Evolutionary conservation across 192 early-diverging fungal species (phyloP).

Genomic region (Bifiguratus adelaidae): DNA sequence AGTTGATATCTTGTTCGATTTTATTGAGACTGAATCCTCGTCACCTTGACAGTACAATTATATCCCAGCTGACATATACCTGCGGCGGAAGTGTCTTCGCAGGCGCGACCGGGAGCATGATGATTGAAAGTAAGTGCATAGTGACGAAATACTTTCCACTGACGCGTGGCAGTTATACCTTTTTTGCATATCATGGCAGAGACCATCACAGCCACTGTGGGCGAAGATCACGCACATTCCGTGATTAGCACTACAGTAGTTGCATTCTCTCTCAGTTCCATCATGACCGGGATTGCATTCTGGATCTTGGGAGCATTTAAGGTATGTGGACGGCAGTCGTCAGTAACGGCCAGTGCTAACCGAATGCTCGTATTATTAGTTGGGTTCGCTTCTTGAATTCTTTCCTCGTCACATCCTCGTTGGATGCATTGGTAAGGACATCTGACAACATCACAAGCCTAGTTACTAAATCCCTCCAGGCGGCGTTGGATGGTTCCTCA

Average conservation of each 20-base stretch:
- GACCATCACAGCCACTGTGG: conserved; percentile 48
- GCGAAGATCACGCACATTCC: conserved; percentile 41
- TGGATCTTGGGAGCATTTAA: conserved; percentile 72
- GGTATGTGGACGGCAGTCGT: no score
- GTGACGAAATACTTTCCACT: no score
- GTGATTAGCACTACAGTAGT: conserved; percentile 84
- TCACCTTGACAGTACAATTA: conserved; percentile 38
- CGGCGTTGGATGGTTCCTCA: conserved; percentile 90
- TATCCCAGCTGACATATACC: conserved; percentile 60
- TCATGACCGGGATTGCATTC: conserved; percentile 85
- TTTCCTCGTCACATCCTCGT: conserved; percentile 90
- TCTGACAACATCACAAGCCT: no score
- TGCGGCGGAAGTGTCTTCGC: conserved; percentile 76
- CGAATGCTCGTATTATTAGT: neutral
- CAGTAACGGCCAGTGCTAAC: no score
- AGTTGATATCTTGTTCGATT: neutral
- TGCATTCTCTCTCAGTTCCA: conserved; percentile 73
- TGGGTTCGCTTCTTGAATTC: conserved; percentile 70
- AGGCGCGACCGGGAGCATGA: conserved; percentile 72
- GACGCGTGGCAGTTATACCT: conserved; percentile 6
- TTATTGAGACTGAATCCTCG: no score
- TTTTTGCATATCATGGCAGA: conserved; percentile 34
- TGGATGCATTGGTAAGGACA: conserved; percentile 89
- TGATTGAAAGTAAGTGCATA: conserved; percentile 51
- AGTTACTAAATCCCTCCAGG: no score